A percentile compares a stretch with the other conserved stretches of the same genome.
Conservation (phyloP, 768 basidiomycete genomes). For the Lactarius deliciosus region DNA sequence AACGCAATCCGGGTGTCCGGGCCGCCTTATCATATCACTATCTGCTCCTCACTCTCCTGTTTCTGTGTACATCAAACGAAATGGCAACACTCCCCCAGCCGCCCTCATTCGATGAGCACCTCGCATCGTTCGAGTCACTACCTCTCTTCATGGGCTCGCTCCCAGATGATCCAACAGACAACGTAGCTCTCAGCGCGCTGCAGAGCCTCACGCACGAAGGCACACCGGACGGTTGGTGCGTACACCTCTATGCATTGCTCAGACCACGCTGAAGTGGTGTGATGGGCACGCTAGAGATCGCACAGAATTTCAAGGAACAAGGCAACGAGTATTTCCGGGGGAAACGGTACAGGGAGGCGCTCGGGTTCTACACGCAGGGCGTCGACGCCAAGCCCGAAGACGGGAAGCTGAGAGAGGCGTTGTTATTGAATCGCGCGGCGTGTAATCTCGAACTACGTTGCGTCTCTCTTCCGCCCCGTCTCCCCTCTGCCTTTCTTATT, state of each 20-base stretch:
- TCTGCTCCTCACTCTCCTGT: neutral
- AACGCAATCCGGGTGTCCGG: conserved; percentile 7
- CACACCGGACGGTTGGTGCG: conserved; percentile 83
- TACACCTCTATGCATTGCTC: neutral
- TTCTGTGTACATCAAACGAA: neutral
- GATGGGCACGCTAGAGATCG: conserved; percentile 59
- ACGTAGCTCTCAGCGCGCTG: conserved; percentile 72
- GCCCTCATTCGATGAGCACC: conserved; percentile 37
- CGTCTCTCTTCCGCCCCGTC: conserved; percentile 32
- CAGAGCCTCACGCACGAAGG: conserved; percentile 88
- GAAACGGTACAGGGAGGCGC: conserved; percentile 82
- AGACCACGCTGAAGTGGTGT: neutral
- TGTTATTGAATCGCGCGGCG: conserved; percentile 88
- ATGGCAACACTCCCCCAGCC: conserved; percentile 22
- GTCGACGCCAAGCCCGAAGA: conserved; percentile 82
- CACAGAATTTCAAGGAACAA: conserved; percentile 90
- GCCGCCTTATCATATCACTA: conserved; percentile 2
- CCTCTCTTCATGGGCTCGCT: conserved; percentile 94
- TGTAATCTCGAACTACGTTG: conserved; percentile 86
- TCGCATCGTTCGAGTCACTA: conserved; percentile 56
- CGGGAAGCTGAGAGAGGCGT: conserved; percentile 52
- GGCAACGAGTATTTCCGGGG: conserved; percentile 94
- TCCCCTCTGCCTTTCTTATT: neutral
- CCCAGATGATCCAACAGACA: conserved; percentile 64
- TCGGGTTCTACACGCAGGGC: conserved; percentile 88